phyloP scores from a whole-genome alignment of 176 grass and related monocot species.

The Panicum miliaceum region DNA sequence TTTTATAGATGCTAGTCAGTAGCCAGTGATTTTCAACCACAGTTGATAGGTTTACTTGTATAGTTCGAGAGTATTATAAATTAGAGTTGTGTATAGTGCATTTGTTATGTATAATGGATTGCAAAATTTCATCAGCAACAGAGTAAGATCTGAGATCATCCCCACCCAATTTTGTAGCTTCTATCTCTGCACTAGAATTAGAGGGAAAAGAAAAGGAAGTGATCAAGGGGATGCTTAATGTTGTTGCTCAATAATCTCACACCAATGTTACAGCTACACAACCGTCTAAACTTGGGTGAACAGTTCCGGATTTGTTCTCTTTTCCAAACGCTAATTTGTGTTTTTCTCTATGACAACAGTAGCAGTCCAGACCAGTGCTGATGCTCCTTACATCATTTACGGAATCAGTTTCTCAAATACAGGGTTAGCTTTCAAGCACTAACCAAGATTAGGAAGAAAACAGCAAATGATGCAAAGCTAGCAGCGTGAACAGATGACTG shows the following conservation, averaged over 20 bases:
- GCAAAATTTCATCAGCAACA: slow-evolving; percentile 12
- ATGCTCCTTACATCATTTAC: slow-evolving; percentile 35
- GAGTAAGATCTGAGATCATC: neutral
- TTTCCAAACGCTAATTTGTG: slow-evolving; percentile 43
- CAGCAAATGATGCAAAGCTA: slow-evolving; percentile 30
- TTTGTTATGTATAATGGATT: slow-evolving; percentile 34
- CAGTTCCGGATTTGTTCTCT: slow-evolving; percentile 32
- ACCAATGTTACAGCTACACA: neutral
- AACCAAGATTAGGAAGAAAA: slow-evolving; percentile 21
- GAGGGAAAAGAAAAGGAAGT: neutral
- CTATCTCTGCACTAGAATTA: neutral
- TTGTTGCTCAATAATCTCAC: slow-evolving; percentile 13
- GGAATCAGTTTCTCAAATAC: slow-evolving; percentile 27
- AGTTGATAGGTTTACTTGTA: slow-evolving; percentile 47
- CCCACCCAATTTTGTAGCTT: slow-evolving; percentile 4
- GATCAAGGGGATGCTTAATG: neutral
- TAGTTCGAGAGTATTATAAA: slow-evolving; percentile 39
- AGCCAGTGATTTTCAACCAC: slow-evolving; percentile 21
- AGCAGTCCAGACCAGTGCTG: slow-evolving; percentile 13
- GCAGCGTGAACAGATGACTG: slow-evolving; percentile 17
- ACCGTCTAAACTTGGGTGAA: slow-evolving; percentile 13
- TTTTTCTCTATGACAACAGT: slow-evolving; percentile 27
- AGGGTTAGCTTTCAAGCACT: slow-evolving; percentile 39
- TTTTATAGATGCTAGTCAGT: slow-evolving; percentile 12
- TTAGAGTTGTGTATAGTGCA: slow-evolving; percentile 33